Evolutionary conservation across 495 filamentous ascomycete genomes (phyloP).

Genomic region (Chaetomium cochliodes): DNA sequence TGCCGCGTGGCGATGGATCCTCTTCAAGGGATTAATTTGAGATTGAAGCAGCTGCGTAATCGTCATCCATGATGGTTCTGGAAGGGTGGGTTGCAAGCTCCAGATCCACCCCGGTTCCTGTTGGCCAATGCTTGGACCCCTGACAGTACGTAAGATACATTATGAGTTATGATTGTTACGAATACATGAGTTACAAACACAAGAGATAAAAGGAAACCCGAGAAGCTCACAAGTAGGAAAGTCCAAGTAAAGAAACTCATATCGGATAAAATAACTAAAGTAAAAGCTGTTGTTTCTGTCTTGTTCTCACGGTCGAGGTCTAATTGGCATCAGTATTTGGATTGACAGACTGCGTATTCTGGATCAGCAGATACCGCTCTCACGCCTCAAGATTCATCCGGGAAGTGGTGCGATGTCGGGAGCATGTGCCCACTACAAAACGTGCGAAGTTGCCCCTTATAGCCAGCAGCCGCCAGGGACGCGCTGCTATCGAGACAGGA

Average conservation of each 20-base stretch:
- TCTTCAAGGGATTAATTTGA: background rate
- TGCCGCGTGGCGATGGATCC: too few species aligned
- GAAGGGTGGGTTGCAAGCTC: background rate
- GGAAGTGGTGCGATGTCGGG: conserved; percentile 17
- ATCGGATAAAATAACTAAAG: too few species aligned
- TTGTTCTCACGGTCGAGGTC: too few species aligned
- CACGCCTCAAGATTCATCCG: background rate
- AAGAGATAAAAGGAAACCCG: too few species aligned
- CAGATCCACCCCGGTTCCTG: background rate
- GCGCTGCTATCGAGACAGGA: background rate
- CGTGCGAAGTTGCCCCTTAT: conserved; percentile 9
- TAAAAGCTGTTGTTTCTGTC: too few species aligned
- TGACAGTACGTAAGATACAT: background rate
- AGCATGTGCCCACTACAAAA: conserved; percentile 15
- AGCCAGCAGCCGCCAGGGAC: conserved; percentile 1
- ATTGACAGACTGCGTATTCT: background rate
- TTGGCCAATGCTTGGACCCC: background rate
- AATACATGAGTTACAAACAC: too few species aligned
- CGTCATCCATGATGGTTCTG: background rate
- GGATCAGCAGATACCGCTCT: background rate
- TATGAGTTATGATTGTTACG: too few species aligned
- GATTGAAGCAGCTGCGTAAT: background rate
- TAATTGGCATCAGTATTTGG: too few species aligned
- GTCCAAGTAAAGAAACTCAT: too few species aligned
- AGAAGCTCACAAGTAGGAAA: too few species aligned